A percentile compares a stretch with the other conserved stretches of the same genome.
These are phyloP conservation scores for Arthromyces matolae DNA, from an alignment of 768 basidiomycete species.

Conservation along the genomic window DNA sequence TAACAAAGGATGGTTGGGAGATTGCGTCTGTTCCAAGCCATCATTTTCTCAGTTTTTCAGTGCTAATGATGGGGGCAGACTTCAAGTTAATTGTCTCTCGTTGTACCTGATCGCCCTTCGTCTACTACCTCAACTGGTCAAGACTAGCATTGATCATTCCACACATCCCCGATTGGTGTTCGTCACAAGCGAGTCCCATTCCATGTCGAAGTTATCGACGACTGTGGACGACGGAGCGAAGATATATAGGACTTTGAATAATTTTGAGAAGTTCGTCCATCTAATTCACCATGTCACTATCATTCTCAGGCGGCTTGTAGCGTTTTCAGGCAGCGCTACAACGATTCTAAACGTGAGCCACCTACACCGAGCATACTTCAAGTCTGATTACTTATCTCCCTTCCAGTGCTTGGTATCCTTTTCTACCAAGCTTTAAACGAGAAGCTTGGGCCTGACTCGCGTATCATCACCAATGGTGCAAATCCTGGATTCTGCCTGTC, in stretches of 20 bases:
- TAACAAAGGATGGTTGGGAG: constrained; percentile 45
- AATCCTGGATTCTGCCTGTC: constrained; percentile 43
- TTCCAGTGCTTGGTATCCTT: constrained; percentile 36
- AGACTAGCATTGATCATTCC: constrained; percentile 29
- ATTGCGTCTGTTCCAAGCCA: constrained; percentile 27
- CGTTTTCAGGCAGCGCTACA: constrained; percentile 21
- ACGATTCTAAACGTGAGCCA: constrained; percentile 31
- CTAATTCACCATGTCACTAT: neutral
- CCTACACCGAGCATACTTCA: neutral
- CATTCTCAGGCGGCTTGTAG: neutral
- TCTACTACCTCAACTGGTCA: constrained; percentile 39
- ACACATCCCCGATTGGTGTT: constrained; percentile 36
- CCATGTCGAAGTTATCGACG: neutral
- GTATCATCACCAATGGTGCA: constrained; percentile 32
- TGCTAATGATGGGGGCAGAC: constrained; percentile 23
- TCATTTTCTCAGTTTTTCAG: neutral
- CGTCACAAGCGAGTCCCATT: constrained; percentile 28
- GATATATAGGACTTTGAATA: constrained; percentile 24
- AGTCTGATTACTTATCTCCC: neutral
- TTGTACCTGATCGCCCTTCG: constrained; percentile 36
- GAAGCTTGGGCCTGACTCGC: constrained; percentile 20
- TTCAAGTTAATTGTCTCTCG: constrained; percentile 46
- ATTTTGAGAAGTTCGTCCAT: constrained; percentile 17
- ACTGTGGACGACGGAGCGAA: constrained; percentile 23
- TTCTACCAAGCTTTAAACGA: constrained; percentile 35